phyloP scores from a whole-genome alignment of 2,329 filamentous ascomycete genomes.

The Fusarium transvaalense region DNA sequence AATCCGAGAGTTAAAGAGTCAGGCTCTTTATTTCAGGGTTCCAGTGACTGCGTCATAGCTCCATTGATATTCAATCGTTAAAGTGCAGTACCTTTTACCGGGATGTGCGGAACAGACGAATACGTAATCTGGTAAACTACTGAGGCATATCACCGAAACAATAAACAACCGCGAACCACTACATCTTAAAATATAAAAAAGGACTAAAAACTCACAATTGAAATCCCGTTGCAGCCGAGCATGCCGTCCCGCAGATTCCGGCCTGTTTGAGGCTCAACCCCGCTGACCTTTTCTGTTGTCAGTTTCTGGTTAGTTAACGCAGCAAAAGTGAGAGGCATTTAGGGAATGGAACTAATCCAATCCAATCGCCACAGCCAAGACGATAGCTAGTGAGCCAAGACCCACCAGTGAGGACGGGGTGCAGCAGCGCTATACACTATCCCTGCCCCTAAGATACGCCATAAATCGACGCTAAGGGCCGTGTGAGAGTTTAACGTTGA shows the following conservation, averaged over 20 bases:
- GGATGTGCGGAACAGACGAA: constrained; percentile 30
- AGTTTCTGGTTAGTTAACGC: constrained; percentile 28
- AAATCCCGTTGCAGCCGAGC: constrained; percentile 38
- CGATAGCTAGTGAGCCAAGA: constrained; percentile 31
- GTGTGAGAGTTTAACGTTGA: constrained; percentile 23
- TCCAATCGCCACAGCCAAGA: constrained; percentile 41
- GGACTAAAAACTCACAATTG: background rate
- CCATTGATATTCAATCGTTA: constrained; percentile 23
- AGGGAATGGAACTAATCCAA: constrained; percentile 2
- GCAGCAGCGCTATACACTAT: constrained; percentile 22
- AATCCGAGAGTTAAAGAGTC: constrained; percentile 6
- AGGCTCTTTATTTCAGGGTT: constrained; percentile 13
- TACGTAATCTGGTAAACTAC: background rate
- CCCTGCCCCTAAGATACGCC: constrained; percentile 16
- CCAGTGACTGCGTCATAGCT: constrained; percentile 40
- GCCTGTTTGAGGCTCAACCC: constrained; percentile 36
- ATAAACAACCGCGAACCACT: background rate
- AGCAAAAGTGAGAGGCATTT: constrained; percentile 34
- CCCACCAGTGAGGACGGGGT: constrained; percentile 32
- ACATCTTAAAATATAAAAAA: background rate
- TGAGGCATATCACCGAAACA: too few species aligned
- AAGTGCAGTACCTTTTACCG: constrained; percentile 21
- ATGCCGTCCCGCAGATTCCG: constrained; percentile 40
- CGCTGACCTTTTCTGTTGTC: constrained; percentile 21
- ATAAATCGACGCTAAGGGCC: constrained; percentile 41